A percentile compares a stretch with the other conserved stretches of the same genome.
phyloP scores from a whole-genome alignment of 768 basidiomycete species.

The Hortiboletus campestris region DNA sequence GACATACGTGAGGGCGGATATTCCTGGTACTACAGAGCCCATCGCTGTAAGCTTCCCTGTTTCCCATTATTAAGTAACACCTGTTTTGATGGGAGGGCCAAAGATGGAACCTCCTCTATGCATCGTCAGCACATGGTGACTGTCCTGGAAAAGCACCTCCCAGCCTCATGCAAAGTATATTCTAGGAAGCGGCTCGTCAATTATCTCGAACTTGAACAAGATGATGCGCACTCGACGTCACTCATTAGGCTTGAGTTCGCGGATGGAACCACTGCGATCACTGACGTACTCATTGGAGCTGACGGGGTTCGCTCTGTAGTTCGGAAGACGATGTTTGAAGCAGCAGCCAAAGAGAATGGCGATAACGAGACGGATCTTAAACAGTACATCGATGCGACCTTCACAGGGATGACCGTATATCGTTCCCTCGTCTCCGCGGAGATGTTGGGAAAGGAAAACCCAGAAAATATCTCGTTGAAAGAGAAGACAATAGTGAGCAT shows the following conservation, averaged over 20 bases:
- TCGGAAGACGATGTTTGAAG: constrained; percentile 25
- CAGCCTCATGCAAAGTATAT: constrained; percentile 18
- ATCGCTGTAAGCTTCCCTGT: constrained; percentile 17
- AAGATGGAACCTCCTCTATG: constrained; percentile 11
- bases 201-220: constrained; percentile 9
- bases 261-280: constrained; percentile 20
- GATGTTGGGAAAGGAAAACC: constrained; percentile 24
- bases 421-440: constrained; percentile 37
- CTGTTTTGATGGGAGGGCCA: not conserved
- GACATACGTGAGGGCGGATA: constrained; percentile 35
- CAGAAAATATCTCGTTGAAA: constrained; percentile 22
- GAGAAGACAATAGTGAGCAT: constrained; percentile 21
- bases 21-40: constrained; percentile 23
- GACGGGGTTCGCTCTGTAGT: constrained; percentile 40
- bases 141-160: constrained; percentile 18
- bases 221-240: constrained; percentile 28
- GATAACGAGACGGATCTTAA: not conserved
- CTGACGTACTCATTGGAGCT: constrained; percentile 46
- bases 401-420: constrained; percentile 43
- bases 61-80: not conserved
- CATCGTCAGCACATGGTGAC: constrained; percentile 25
- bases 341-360: not conserved
- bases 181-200: constrained; percentile 17
- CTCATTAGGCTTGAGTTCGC: constrained; percentile 11
- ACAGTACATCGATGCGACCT: constrained; percentile 30